Evolutionary conservation across 305 asterid species (phyloP), one percentile per base, ranked within the genome.

Genomic region (Solanum aculeatissimum): DNA sequence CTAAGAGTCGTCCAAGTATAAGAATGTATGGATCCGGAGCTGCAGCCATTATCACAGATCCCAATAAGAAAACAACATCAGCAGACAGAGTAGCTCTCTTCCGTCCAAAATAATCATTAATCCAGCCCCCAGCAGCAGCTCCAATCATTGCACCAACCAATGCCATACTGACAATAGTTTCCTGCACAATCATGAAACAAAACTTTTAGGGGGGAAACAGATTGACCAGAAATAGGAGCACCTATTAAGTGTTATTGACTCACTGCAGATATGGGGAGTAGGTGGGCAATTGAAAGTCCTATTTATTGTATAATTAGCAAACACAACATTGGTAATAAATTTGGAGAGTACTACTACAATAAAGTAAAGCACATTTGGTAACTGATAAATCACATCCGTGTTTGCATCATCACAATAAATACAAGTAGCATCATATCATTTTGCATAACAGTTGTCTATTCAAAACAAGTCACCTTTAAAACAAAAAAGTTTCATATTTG

Each of bases 161-260:
- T 85, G 99, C 98, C 99, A 94, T 96, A 91, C 99, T 96, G 77
- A 96, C 98, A 27, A 96, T 95, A 70, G 99, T 96, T 91, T 94
- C 99, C 99, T 96, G 92, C 74, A 88, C 88, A 58, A 35, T 80
- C 68, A 7, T 79, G 57, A 62, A 78, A 53, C 80, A 74, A 80
- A 74, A 43, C 71, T 65, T 47, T 51, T 32, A 51, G 15, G 72
- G 6, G n/a, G 15, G 4, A 40, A 60, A 38, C 2, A 63, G 32
- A 57, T 35, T 54, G 45, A 45, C 60, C 45, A 57, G 35, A 45
- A 47, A 63, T 63, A 35, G 54, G 51, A 40, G 25, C 25, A 65
- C n/a, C 68, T 85, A 13, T 45, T 21, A 82, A 55, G 74, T 71
- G 35, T 29, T 21, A 23, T 7, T 25, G 55, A 23, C 80, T 72